Base-by-base conservation (phyloP, 176 grass and related monocot species). In the Dactylis glomerata region DNA sequence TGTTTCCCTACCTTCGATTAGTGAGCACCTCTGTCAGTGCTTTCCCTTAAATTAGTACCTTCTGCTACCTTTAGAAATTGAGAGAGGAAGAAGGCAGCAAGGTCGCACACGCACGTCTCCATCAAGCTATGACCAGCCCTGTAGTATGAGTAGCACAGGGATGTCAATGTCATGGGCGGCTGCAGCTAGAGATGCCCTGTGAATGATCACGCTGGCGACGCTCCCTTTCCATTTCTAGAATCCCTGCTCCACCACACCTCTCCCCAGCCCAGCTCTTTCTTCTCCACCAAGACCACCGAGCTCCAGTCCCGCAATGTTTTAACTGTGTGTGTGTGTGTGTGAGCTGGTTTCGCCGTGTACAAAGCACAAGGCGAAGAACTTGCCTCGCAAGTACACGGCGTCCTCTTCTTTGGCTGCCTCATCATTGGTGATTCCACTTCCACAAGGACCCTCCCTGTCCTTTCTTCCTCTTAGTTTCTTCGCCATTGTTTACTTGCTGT, bases 201-300 rank as follows among this genome's bases (percentile, higher is more conserved):
- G 41, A 42, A 42, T 42, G 63, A 55, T 38, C 78, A 23, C 75
- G 12, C 71, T 86, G 68, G 57, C 79, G 40, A 51, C 17, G 1
- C 58, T 75, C 79, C 76, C 50, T 52, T 85, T n/a, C 81, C 89
- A 51, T 82, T 70, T 70, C 66, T 20, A 12, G 68, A 81, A 77
- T 40, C 42, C 26, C 40, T 52, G 10, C 28, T 17, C 8, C 38
- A 10, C 24, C 40, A 36, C 32, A 3, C 9, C 51, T 70, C 64
- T 54, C 27, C 10, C 10, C 59, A 10, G 3, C 42, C 57, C 1
- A 34, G 9, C 72, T 31, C 13, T 40, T 19, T 45, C 7, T 8
- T 44, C 62, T 22, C 14, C 19, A 7, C 55, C 31, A 45, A 73
- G 6, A 51, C 51, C 57, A 10, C 17, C 41, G 57, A 75, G 31